Evolutionary conservation across 192 early-diverging fungal genomes (phyloP), one percentile per base, ranked within the genome.

Genomic region (Jimgerdemannia flammicorona): DNA sequence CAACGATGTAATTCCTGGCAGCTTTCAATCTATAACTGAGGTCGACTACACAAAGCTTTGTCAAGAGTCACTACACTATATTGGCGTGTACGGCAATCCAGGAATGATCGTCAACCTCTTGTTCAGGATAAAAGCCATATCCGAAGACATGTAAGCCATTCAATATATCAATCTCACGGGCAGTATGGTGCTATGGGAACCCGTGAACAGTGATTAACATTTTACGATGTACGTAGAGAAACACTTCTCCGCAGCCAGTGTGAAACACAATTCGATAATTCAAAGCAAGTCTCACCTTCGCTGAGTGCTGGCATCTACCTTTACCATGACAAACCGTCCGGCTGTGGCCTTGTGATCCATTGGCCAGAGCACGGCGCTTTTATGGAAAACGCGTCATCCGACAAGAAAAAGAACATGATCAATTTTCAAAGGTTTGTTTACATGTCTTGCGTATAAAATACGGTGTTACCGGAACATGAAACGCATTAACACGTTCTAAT

Each of bases 391-490:
- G 76, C 39, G 3, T 69, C 76, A 39, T 19, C 66, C 2, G 39
- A 74, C 40, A 40, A 9, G 42, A 64, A 74, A 41, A 77, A 77
- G 49, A 77, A 77, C 65, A 68, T 77, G 72, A 74, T 44, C 9
- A 73, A 77, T 18, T 44, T 77, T 17, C 76, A 77, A 59, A 74
- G 76, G 76, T 74, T n/a, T 43, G 10, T 4, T 14, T 64, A 66
- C 3, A 41, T 64, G 44, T 66, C 29, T 19, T 76, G 1, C 20
- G n/a, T 3, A 3, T 76, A 18, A 4, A 18, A 44, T 7, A 20
- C 49, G 0, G 0, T 40, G 10, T 4, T 17, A 14, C n/a, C 68
- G 11, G 49, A 59, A 59, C 6, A 59, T 59, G 49, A 59, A 59
- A 0, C 14, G 14, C 14, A 59, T 10, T 14, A 59, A 59, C 49